Conservation (phyloP, 306 rosid species). For the Fragaria iinumae region DNA sequence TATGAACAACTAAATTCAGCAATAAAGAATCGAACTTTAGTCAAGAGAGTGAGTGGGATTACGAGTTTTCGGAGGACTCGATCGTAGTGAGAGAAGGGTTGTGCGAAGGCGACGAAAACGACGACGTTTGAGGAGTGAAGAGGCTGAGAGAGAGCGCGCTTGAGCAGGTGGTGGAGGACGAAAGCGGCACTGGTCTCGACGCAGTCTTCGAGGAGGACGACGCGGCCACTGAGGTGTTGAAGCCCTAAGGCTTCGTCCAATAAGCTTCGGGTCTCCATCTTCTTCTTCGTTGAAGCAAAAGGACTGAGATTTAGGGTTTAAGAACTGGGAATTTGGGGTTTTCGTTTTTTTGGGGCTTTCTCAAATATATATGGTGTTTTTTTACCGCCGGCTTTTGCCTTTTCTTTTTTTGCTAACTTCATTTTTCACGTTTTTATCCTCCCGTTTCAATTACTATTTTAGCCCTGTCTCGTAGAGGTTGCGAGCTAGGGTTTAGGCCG, state of each 20-base stretch:
- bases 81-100: slow-evolving; percentile 73
- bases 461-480: background rate
- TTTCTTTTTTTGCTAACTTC: background rate
- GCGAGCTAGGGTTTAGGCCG: background rate
- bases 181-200: slow-evolving; percentile 80
- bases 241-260: slow-evolving; percentile 72
- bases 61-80: slow-evolving; percentile 85
- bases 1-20: background rate
- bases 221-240: slow-evolving; percentile 44
- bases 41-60: slow-evolving; percentile 7
- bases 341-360: background rate
- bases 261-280: slow-evolving; percentile 47
- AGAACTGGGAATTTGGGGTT: slow-evolving; percentile 3
- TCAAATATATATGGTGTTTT: background rate
- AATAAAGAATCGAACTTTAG: background rate
- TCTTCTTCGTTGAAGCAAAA: background rate
- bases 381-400: background rate
- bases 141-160: slow-evolving; percentile 51
- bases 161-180: slow-evolving; percentile 81
- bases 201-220: slow-evolving; percentile 66
- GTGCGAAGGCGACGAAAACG: slow-evolving; percentile 69
- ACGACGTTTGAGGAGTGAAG: slow-evolving; percentile 48
- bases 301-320: slow-evolving; percentile 2
- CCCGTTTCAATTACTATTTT: background rate
- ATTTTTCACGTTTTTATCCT: background rate